Evolutionary conservation across 768 basidiomycete species (phyloP), one percentile per base, ranked within the genome.

Genomic region (Tricholoma furcatifolium): DNA sequence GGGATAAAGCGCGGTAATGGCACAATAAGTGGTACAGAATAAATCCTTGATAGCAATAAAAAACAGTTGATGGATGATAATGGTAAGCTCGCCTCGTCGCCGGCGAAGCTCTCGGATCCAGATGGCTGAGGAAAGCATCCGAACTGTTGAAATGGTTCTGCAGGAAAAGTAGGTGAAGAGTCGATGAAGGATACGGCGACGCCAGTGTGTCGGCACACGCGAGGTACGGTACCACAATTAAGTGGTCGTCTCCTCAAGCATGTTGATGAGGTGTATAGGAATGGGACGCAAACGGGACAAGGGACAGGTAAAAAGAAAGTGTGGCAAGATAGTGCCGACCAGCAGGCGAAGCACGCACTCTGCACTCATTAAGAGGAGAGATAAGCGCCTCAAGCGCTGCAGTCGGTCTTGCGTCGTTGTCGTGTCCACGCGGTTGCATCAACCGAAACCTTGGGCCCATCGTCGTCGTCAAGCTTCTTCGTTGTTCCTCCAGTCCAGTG

Each of bases 241-340:
- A 88, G 87, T 81, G 87, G 84, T 87, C 85, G 84, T 85, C 84
- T 79, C 80, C 79, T 81, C 82, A 68, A 83, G 80, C 78, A 68
- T 67, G 68, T 64, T 62, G 70, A 79, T 74, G 84, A 80, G 74
- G 65, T 70, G 81, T 72, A 63, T 65, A 58, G 74, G 80, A 74
- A 55, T 65, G 78, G 82, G 77, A 78, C 67, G 59, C 66, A 62
- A 60, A 64, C 62, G 59, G 67, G 64, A 71, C 71, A 70, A 58
- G 65, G 66, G 67, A 69, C 70, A 63, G 51, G 56, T 58, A 65
- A 58, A 59, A 58, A 72, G 75, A 48, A 11, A 73, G 57, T 73
- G 64, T 70, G 67, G 74, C 85, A 83, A 82, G 83, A 83, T 70
- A 67, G 79, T 62, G 72, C 75, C 74, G 64, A 73, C 60, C 68